Evolutionary conservation across 345 rosid genomes (phyloP), one percentile per base, ranked within the genome.

Genomic region (Acer campestre): DNA sequence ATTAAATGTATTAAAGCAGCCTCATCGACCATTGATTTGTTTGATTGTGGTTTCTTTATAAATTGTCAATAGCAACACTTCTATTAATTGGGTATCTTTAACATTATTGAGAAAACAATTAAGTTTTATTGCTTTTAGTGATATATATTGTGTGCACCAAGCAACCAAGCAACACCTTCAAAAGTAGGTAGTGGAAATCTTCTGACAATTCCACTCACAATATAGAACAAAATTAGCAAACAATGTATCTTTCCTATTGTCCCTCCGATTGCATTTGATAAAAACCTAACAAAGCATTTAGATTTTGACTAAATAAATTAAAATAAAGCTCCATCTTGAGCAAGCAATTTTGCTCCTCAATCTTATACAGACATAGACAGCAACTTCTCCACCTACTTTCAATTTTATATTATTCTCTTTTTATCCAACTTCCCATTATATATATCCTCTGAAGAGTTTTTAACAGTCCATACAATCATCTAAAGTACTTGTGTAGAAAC

Each of bases 311-410:
- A 72, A 65, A 70, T 7, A 7, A 51, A 40, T 61, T 49, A 61
- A 3, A 56, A 35, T 61, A 76, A 63, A 75, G 62, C 35, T 44
- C 73, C 62, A 53, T 42, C n/a, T 61, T 46, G 18, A 68, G 53
- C 13, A 49, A 73, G 61, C 35, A 61, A 58, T 61, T 74, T 62
- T 49, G 63, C 18, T 79, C 87, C 86, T 82, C 87, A 75, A 75
- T 73, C 84, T 84, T 72, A 74, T 46, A 59, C 61, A 58, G 76
- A 80, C 73, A 76, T 76, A 76, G 79, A 79, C 81, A 79, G 70
- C 77, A 59, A 76, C 80, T 80, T 70, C 40, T 48, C 25, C 63
- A 76, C 20, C 48, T 66, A 44, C 67, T 77, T 55, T 67, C 77
- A 67, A 65, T 72, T 65, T 76, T 74, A 5, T 67, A 76, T 73